A percentile compares a stretch with the other conserved stretches of the same genome.
phyloP scores from a whole-genome alignment of 164 flowering plant species.

The Vitis cinerea region DNA sequence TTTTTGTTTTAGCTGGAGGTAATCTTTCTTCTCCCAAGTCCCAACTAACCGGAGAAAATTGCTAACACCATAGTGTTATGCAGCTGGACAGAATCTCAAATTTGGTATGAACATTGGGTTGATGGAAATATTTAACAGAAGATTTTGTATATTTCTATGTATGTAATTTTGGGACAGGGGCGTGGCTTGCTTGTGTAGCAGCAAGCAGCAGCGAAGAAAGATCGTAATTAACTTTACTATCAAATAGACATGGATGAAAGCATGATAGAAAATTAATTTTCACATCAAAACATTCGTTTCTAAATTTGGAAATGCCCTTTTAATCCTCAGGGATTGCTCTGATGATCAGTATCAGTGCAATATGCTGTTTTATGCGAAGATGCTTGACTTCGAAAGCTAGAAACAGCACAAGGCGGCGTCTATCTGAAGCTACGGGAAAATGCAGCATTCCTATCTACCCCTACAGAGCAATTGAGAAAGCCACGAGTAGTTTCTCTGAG shows the following conservation, averaged over 20 bases:
- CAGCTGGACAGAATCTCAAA: not conserved
- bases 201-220: too few relatives aligned
- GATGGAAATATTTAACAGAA: too few relatives aligned
- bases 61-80: not conserved
- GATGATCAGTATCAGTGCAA: slow-evolving; percentile 29
- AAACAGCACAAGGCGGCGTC: slow-evolving; percentile 26
- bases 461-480: slow-evolving; percentile 76
- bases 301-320: not conserved
- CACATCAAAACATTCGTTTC: too few relatives aligned
- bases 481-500: slow-evolving; percentile 70
- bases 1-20: slow-evolving; percentile 72
- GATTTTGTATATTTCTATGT: too few relatives aligned
- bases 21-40: not conserved
- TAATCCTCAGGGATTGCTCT: slow-evolving; percentile 38
- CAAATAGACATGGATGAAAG: too few relatives aligned
- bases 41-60: not conserved
- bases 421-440: slow-evolving; percentile 47
- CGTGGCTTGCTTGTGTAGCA: too few relatives aligned
- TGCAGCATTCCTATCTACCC: slow-evolving; percentile 54
- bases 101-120: too few relatives aligned
- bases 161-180: too few relatives aligned
- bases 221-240: too few relatives aligned
- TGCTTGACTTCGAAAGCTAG: slow-evolving; percentile 15
- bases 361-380: slow-evolving; percentile 31
- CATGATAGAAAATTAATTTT: too few relatives aligned